phyloP scores from a whole-genome alignment of 495 filamentous ascomycete genomes.

The Bryoglossum gracile region DNA sequence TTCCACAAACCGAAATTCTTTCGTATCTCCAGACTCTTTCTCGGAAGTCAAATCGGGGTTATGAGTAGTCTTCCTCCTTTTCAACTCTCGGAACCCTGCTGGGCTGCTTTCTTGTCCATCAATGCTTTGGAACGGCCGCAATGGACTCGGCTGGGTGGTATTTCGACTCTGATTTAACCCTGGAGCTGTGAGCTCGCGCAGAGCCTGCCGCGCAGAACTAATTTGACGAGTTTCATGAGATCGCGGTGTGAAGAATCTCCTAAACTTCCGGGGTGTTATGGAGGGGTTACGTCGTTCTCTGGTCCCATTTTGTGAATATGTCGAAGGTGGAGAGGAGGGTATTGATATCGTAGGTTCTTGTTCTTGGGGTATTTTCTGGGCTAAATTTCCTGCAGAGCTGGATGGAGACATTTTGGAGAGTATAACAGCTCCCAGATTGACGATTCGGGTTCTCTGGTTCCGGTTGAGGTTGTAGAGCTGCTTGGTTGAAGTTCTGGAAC shows the following conservation, averaged over 20 bases:
- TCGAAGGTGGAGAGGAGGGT: no score
- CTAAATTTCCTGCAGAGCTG: no score
- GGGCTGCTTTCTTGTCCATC: constrained; percentile 14
- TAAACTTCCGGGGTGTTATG: constrained; percentile 69
- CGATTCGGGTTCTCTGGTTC: no score
- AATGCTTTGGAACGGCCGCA: constrained; percentile 26
- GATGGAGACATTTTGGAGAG: no score
- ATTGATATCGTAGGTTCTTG: no score
- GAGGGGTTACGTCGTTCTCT: no score
- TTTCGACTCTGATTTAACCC: constrained; percentile 55
- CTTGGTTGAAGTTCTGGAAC: no score
- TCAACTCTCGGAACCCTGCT: constrained; percentile 18
- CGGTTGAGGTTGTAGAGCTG: no score
- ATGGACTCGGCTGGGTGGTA: constrained; percentile 39
- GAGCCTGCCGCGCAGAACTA: constrained; percentile 47
- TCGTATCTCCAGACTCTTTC: constrained; percentile 25
- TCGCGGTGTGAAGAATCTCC: constrained; percentile 74
- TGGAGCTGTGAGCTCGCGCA: constrained; percentile 62
- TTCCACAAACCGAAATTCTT: constrained; percentile 29
- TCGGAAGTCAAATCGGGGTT: constrained; percentile 28
- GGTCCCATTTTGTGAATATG: no score
- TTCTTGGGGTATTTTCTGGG: no score
- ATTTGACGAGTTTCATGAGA: constrained; percentile 22
- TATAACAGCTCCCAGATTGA: no score
- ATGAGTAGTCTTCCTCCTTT: constrained; percentile 21